Evolutionary conservation across 371 early-diverging fungal species (phyloP).

Genomic region (Chytridium lagenaria): DNA sequence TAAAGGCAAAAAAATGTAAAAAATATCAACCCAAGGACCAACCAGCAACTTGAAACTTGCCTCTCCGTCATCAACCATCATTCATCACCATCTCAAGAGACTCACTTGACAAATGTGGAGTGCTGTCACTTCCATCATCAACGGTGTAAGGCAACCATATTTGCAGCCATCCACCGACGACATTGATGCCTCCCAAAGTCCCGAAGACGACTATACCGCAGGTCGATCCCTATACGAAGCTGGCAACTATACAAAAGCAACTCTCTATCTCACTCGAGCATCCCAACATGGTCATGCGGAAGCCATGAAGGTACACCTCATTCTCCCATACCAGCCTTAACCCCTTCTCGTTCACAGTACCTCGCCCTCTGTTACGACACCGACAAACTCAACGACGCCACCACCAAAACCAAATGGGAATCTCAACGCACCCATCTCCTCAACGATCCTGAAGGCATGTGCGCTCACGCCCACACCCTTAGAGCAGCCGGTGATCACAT

Average conservation of each 20-base stretch:
- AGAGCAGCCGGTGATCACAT: neutral
- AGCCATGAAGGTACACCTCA: conserved; percentile 4
- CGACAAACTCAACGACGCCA: conserved; percentile 12
- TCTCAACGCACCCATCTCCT: neutral
- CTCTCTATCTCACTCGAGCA: neutral
- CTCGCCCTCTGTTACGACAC: conserved; percentile 5
- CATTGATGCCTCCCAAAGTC: conserved; percentile 2
- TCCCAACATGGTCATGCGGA: conserved; percentile 8
- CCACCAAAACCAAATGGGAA: neutral
- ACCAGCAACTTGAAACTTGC: no score
- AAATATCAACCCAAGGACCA: no score
- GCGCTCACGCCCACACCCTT: neutral
- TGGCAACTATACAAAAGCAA: neutral
- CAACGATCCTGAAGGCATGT: conserved; percentile 9
- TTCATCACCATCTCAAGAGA: no score
- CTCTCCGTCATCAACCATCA: no score
- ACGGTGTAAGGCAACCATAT: neutral
- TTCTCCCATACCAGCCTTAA: neutral
- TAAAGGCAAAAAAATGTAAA: no score
- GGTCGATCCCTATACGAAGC: neutral
- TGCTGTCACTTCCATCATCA: neutral
- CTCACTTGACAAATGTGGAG: conserved; percentile 10
- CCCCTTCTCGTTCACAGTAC: neutral
- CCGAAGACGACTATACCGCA: conserved; percentile 5
- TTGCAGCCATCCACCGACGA: conserved; percentile 12